These are phyloP conservation scores for Gremmenia infestans DNA, from an alignment of 2,329 filamentous ascomycete species.

Conservation along the genomic window DNA sequence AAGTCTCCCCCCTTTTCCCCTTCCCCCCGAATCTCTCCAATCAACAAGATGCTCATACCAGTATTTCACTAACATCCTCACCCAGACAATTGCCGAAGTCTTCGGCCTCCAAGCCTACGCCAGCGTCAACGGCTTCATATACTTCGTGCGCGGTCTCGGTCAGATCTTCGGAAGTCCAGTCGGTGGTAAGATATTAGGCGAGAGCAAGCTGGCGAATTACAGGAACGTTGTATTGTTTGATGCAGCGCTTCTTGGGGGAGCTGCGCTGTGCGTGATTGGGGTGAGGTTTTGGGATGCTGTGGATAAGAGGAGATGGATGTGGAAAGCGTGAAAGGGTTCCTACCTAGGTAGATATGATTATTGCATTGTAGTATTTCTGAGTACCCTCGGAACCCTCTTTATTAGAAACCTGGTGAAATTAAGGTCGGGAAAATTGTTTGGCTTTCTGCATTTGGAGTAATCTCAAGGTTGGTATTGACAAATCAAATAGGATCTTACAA, in stretches of 20 bases:
- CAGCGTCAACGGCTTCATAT: constrained; percentile 43
- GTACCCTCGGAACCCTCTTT: too few species aligned
- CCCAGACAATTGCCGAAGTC: constrained; percentile 39
- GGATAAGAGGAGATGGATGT: constrained; percentile 36
- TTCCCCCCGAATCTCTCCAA: neutral
- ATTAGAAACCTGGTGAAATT: too few species aligned
- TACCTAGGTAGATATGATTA: too few species aligned
- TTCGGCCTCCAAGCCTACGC: constrained; percentile 44
- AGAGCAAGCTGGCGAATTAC: constrained; percentile 33
- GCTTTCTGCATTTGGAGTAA: too few species aligned
- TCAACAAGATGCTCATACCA: neutral
- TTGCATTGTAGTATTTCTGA: too few species aligned
- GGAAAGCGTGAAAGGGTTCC: constrained; percentile 30
- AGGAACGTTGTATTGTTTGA: constrained; percentile 37
- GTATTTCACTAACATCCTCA: neutral
- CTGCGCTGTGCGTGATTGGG: constrained; percentile 36
- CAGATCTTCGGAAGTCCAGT: constrained; percentile 42
- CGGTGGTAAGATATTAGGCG: constrained; percentile 38
- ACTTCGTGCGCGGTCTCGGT: constrained; percentile 40
- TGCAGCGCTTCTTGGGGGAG: constrained; percentile 36
- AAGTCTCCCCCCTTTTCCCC: neutral
- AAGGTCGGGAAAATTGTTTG: too few species aligned
- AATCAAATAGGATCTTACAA: too few species aligned
- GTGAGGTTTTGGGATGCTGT: constrained; percentile 39
- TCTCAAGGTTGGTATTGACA: too few species aligned